Percentiles rank a stretch among this genome's conserved stretches.
Evolutionary conservation across 257 asterid species (phyloP).

Genomic region (Catharanthus roseus): DNA sequence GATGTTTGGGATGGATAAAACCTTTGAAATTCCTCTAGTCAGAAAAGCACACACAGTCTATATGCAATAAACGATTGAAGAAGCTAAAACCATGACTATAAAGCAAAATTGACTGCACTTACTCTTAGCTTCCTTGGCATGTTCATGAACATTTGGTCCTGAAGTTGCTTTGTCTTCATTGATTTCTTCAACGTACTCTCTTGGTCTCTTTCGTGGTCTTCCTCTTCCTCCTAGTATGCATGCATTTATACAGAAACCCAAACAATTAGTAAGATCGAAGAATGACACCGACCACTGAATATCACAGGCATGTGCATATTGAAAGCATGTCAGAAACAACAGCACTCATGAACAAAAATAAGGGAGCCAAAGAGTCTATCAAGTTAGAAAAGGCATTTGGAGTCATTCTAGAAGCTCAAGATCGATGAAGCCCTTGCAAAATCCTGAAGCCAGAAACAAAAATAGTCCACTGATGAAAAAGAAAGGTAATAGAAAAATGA

Average conservation of each 20-base stretch:
- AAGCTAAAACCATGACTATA: background rate
- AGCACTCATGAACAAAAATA: background rate
- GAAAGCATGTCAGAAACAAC: background rate
- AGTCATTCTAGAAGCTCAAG: background rate
- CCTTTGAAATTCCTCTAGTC: background rate
- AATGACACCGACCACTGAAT: background rate
- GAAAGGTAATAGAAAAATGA: background rate
- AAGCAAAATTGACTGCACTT: background rate
- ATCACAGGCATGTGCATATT: background rate
- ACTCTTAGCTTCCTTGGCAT: background rate
- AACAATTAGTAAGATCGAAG: background rate
- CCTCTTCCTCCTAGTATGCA: conserved; percentile 3
- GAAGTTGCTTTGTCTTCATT: background rate
- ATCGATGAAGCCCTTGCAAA: background rate
- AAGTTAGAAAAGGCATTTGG: background rate
- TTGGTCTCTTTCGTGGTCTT: conserved; percentile 1
- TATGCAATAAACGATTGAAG: background rate
- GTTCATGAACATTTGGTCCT: background rate
- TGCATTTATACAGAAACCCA: background rate
- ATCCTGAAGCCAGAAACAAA: background rate
- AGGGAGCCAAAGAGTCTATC: background rate
- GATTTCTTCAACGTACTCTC: background rate
- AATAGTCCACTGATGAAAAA: background rate
- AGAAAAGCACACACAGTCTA: background rate
- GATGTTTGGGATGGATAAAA: background rate